Conservation (phyloP, 768 basidiomycete genomes). For the Boletus insuetus region DNA sequence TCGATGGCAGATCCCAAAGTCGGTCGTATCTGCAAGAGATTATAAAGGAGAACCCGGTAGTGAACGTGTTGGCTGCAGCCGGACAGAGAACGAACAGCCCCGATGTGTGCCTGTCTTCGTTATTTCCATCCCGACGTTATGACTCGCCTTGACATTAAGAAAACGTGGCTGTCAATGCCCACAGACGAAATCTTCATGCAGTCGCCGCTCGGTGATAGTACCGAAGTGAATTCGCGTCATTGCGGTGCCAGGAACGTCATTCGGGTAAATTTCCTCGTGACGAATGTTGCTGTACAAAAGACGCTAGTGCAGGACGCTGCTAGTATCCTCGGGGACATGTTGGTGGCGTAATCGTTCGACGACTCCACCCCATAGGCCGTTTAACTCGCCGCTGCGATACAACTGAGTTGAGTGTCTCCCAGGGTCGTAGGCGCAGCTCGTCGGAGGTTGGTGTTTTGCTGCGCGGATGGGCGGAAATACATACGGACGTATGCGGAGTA, state of each 20-base stretch:
- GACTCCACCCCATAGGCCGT: background rate
- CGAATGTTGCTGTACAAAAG: conserved; percentile 10
- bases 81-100: conserved; percentile 26
- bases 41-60: conserved; percentile 24
- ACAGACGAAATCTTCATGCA: conserved; percentile 6
- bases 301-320: background rate
- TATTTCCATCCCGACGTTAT: conserved; percentile 15
- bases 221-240: conserved; percentile 12
- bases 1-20: conserved; percentile 10
- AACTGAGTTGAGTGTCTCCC: background rate
- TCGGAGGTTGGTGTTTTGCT: background rate
- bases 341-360: conserved; percentile 2
- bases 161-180: conserved; percentile 25
- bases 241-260: conserved; percentile 20
- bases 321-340: background rate
- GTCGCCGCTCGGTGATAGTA: conserved; percentile 15
- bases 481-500: background rate
- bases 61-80: conserved; percentile 22
- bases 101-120: conserved; percentile 12
- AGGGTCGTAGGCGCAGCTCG: conserved; percentile 5
- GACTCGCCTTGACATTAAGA: conserved; percentile 19
- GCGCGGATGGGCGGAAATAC: background rate
- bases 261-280: conserved; percentile 7
- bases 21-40: conserved; percentile 16
- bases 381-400: background rate